Percentiles rank a stretch among this genome's conserved stretches.
Conservation (phyloP, 2,329 filamentous ascomycete species). For the Knoxdaviesia capensis region DNA sequence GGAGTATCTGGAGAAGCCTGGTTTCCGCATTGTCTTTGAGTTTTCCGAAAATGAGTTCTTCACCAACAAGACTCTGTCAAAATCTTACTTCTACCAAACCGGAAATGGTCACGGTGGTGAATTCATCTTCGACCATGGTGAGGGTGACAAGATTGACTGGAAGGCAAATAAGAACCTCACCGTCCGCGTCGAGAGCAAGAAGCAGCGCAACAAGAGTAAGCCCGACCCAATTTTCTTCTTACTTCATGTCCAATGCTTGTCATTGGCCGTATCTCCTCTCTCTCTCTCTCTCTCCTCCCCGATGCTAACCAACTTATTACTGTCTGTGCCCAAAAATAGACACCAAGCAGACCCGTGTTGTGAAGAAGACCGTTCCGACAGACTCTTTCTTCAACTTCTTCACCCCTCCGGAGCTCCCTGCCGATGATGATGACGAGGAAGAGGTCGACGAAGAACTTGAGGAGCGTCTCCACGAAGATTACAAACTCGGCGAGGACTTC, state of each 20-base stretch:
- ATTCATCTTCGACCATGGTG: slow-evolving; percentile 98
- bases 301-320: neutral
- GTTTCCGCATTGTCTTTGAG: slow-evolving; percentile 96
- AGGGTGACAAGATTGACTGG: slow-evolving; percentile 97
- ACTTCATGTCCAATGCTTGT: neutral
- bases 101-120: slow-evolving; percentile 97
- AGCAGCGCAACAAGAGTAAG: slow-evolving; percentile 98
- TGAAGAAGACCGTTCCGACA: slow-evolving; percentile 97
- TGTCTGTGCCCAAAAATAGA: slow-evolving; percentile 28
- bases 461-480: slow-evolving; percentile 93
- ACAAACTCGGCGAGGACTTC: slow-evolving; percentile 96
- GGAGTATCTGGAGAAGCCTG: slow-evolving; percentile 97
- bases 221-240: neutral
- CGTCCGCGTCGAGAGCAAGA: slow-evolving; percentile 92
- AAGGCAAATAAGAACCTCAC: slow-evolving; percentile 84
- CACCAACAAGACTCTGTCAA: slow-evolving; percentile 89
- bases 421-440: slow-evolving; percentile 46
- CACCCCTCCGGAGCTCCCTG: slow-evolving; percentile 74
- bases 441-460: slow-evolving; percentile 81
- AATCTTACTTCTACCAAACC: slow-evolving; percentile 98
- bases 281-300: neutral
- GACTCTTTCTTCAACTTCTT: slow-evolving; percentile 99
- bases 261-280: neutral
- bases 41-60: slow-evolving; percentile 93
- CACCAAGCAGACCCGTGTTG: slow-evolving; percentile 96